Evolutionary conservation across 495 filamentous ascomycete species (phyloP).

Genomic region (Copromyces sp.): DNA sequence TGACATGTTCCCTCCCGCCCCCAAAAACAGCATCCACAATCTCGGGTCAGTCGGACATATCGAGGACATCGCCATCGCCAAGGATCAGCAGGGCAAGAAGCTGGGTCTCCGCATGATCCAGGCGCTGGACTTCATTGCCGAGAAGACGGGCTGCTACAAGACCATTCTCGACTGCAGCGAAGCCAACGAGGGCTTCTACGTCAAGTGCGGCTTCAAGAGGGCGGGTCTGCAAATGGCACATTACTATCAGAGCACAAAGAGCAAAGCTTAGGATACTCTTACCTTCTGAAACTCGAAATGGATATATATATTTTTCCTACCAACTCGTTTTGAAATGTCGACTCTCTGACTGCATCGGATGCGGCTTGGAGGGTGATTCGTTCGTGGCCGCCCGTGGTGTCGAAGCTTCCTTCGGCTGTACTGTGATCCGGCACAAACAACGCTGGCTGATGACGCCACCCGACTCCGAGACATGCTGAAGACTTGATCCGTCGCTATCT

Average conservation of each 20-base stretch:
- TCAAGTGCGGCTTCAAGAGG: constrained; percentile 93
- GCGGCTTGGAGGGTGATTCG: background rate
- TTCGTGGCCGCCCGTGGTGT: background rate
- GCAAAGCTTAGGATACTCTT: constrained; percentile 22
- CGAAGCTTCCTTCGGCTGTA: background rate
- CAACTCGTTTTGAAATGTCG: background rate
- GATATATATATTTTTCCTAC: background rate
- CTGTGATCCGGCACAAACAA: background rate
- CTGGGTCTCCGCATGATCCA: constrained; percentile 87
- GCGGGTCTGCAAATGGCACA: constrained; percentile 96
- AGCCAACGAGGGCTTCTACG: constrained; percentile 93
- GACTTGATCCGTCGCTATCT: background rate
- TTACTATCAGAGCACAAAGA: constrained; percentile 59
- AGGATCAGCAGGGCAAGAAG: constrained; percentile 94
- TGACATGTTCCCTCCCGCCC: constrained; percentile 1
- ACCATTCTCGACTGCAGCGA: constrained; percentile 52
- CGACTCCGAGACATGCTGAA: background rate
- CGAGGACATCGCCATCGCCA: constrained; percentile 92
- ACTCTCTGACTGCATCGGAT: background rate
- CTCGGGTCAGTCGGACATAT: constrained; percentile 84
- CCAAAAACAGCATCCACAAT: constrained; percentile 50
- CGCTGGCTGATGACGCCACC: background rate
- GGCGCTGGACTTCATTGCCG: constrained; percentile 80
- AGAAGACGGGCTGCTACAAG: constrained; percentile 86
- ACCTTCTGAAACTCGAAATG: background rate